Evolutionary conservation across 441 rosid species (phyloP), one percentile per base, ranked within the genome.

Genomic region (Croton setiger): DNA sequence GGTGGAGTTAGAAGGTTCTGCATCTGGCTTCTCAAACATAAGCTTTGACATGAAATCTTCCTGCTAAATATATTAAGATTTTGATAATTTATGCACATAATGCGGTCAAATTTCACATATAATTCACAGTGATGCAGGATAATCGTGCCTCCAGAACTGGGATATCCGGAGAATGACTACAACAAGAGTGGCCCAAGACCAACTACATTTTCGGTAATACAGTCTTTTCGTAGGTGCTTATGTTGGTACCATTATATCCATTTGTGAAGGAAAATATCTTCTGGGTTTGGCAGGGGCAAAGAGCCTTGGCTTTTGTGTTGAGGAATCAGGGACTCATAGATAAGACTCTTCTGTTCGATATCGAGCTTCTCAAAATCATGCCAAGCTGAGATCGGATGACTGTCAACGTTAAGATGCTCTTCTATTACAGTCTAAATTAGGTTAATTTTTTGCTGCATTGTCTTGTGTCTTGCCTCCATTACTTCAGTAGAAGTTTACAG

Each of bases 281-380:
- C 45, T 54, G 56, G 67, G 58, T 66, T 66, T 69, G 20, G 41
- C 90, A 91, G 97, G 99, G 97, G 44, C 99, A 94, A 80, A 82
- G 99, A 70, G 97, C 98, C 21, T 81, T 92, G 73, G 94, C 86
- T 81, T 94, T 94, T 88, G 98, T 94, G 75, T 83, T 94, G 82
- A 85, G 74, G 83, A 94, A 92, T 86, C 98, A 88, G 83, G 97
- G 96, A 63, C 82, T 90, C 75, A 92, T 95, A 74, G 98, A 88
- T 83, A 95, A 95, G 87, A 92, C 98, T 59, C 83, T 92, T 68
- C 86, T 92, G 62, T 94, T 92, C 74, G 97, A 94, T 77, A 89
- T 90, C 11, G 98, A 94, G 81, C 98, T 94, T 73, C 87, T 92
- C 65, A 92, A 92, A 74, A 82, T 92, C 37, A 49, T 92, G 70